phyloP scores from a whole-genome alignment of 495 filamentous ascomycete genomes.

The Aspergillus ostianus region DNA sequence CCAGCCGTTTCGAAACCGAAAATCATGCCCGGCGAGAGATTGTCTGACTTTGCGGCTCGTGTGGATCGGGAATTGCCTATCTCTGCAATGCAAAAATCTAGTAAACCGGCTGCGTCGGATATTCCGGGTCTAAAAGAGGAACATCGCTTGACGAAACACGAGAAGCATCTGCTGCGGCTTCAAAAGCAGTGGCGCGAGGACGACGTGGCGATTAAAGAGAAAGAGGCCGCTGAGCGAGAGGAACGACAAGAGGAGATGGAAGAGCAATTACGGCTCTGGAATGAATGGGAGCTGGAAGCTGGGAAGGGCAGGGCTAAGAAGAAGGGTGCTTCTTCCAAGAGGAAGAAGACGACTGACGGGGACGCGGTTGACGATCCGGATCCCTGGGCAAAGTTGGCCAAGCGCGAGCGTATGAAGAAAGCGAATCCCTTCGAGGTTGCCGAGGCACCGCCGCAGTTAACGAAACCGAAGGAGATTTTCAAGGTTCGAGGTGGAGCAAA shows the following conservation, averaged over 20 bases:
- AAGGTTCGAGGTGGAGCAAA: conserved; percentile 64
- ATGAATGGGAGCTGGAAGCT: conserved; percentile 47
- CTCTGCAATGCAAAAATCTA: conserved; percentile 50
- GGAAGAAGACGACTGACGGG: conserved; percentile 39
- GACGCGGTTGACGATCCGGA: conserved; percentile 59
- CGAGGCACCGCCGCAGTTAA: conserved; percentile 75
- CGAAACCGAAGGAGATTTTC: conserved; percentile 64
- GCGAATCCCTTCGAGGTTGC: conserved; percentile 72
- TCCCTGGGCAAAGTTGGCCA: conserved; percentile 74
- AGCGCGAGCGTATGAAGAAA: conserved; percentile 53
- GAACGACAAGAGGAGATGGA: conserved; percentile 54
- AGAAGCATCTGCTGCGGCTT: conserved; percentile 77
- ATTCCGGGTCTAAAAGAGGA: conserved; percentile 45
- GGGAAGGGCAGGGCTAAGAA: conserved; percentile 57
- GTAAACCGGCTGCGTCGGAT: conserved; percentile 24
- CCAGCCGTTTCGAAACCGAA: conserved; percentile 54
- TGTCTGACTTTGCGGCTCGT: conserved; percentile 78
- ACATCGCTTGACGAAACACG: conserved; percentile 71
- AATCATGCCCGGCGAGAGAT: conserved; percentile 77
- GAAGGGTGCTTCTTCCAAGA: conserved; percentile 44
- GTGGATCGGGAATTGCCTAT: conserved; percentile 86
- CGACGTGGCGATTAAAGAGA: conserved; percentile 60
- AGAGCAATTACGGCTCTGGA: conserved; percentile 47
- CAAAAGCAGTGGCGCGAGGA: conserved; percentile 79
- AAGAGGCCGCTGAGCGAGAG: conserved; percentile 65